Evolutionary conservation across 805 yeast genomes (phyloP).

Genomic region (Starmerella stellata): DNA sequence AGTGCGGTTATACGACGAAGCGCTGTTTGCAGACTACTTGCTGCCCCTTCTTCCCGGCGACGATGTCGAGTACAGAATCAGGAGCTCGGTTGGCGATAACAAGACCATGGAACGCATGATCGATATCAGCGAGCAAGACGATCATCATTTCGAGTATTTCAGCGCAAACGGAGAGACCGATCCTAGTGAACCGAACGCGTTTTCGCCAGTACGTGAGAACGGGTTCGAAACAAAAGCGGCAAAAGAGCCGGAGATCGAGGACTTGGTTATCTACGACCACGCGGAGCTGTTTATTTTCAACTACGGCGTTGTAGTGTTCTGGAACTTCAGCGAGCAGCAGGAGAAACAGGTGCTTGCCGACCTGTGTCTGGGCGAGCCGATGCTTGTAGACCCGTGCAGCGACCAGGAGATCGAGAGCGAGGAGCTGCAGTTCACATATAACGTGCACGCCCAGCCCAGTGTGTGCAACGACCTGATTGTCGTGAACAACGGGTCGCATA

Average conservation of each 20-base stretch:
- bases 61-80: conserved; percentile 24
- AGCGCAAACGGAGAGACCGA: conserved; percentile 34
- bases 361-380: conserved; percentile 45
- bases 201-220: conserved; percentile 28
- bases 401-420: conserved; percentile 90
- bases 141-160: conserved; percentile 80
- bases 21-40: conserved; percentile 75
- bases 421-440: conserved; percentile 59
- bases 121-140: conserved; percentile 65
- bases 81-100: conserved; percentile 24
- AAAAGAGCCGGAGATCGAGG: not conserved
- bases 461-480: conserved; percentile 84
- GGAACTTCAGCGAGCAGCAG: conserved; percentile 87
- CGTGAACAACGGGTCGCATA: conserved; percentile 73
- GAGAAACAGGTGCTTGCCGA: conserved; percentile 91
- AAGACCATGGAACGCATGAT: conserved; percentile 56
- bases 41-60: conserved; percentile 71
- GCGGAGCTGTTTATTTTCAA: conserved; percentile 76
- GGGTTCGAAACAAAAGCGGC: not conserved
- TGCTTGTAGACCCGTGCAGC: conserved; percentile 49
- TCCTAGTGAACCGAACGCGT: conserved; percentile 85
- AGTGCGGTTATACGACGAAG: conserved; percentile 80
- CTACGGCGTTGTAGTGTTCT: conserved; percentile 93
- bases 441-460: conserved; percentile 30
- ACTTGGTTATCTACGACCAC: conserved; percentile 24